phyloP scores from a whole-genome alignment of 2,329 filamentous ascomycete species.

The Aspergillus proliferans region DNA sequence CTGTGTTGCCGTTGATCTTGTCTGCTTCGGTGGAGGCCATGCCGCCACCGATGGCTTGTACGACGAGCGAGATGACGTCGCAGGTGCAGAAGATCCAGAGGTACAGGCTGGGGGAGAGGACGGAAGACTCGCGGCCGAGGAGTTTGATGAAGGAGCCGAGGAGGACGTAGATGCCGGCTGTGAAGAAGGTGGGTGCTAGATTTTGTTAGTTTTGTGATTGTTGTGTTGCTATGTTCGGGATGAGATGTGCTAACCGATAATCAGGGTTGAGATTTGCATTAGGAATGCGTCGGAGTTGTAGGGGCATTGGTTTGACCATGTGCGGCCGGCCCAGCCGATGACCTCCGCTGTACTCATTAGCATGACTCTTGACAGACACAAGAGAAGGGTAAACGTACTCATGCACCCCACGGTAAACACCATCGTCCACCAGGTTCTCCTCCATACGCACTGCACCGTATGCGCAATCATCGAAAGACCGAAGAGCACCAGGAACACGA shows the following conservation, averaged over 20 bases:
- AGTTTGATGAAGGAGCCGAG: conserved; percentile 43
- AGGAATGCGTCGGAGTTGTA: conserved; percentile 46
- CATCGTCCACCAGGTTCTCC: conserved; percentile 34
- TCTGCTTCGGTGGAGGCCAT: conserved; percentile 42
- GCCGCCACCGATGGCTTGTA: conserved; percentile 53
- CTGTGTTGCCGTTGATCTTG: conserved; percentile 40
- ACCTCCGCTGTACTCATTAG: conserved; percentile 29
- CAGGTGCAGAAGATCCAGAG: conserved; percentile 48
- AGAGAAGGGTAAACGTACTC: conserved; percentile 16
- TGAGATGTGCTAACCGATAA: conserved; percentile 24
- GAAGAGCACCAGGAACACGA: conserved; percentile 29
- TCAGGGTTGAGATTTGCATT: conserved; percentile 44
- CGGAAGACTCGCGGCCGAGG: conserved; percentile 40
- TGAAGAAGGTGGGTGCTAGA: conserved; percentile 45
- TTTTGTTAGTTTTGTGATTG: background rate
- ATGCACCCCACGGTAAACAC: conserved; percentile 33
- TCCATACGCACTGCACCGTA: conserved; percentile 30
- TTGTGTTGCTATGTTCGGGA: background rate
- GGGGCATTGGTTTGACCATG: conserved; percentile 45
- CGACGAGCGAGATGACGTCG: conserved; percentile 49
- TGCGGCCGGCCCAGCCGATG: conserved; percentile 45
- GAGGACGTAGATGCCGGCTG: conserved; percentile 47
- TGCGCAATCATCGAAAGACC: conserved; percentile 31
- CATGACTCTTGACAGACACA: background rate
- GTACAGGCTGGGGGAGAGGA: conserved; percentile 40